These are phyloP conservation scores for Daldinia caldariorum DNA, from an alignment of 495 filamentous ascomycete species.

Conservation along the genomic window DNA sequence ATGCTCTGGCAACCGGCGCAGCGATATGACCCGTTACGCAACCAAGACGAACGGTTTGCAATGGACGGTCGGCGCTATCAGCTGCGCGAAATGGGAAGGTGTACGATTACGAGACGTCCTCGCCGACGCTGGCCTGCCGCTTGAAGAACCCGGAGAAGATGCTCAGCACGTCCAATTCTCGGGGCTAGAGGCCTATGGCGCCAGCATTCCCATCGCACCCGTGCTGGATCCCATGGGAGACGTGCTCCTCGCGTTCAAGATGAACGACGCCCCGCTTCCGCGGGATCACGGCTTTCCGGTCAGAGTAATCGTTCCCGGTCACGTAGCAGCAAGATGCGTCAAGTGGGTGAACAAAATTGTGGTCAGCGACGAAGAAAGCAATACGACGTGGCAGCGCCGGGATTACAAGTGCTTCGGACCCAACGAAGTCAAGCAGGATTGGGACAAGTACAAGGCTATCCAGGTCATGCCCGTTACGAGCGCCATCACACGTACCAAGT, in stretches of 20 bases:
- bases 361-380: conserved; percentile 65
- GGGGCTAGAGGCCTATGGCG: conserved; percentile 68
- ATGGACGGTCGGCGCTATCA: conserved; percentile 67
- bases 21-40: conserved; percentile 66
- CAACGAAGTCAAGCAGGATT: conserved; percentile 64
- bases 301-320: conserved; percentile 68
- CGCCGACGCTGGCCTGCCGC: conserved; percentile 58
- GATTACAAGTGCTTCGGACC: conserved; percentile 74
- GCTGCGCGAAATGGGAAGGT: conserved; percentile 70
- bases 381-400: conserved; percentile 66
- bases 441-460: conserved; percentile 64
- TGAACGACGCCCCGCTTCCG: conserved; percentile 67
- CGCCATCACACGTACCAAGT: conserved; percentile 54
- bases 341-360: conserved; percentile 73
- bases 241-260: conserved; percentile 67
- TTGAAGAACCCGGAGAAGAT: conserved; percentile 46
- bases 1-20: conserved; percentile 70
- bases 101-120: conserved; percentile 67
- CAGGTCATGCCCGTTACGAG: conserved; percentile 70
- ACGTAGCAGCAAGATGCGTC: conserved; percentile 69
- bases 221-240: conserved; percentile 65
- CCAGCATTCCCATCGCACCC: conserved; percentile 66
- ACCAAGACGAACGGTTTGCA: conserved; percentile 67
- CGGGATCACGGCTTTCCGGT: conserved; percentile 69
- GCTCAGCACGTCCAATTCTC: conserved; percentile 65